Percentiles rank a stretch among this genome's conserved stretches.
Conservation (phyloP, 1,284 basidiomycete species). For the Leccinum pachyderme region DNA sequence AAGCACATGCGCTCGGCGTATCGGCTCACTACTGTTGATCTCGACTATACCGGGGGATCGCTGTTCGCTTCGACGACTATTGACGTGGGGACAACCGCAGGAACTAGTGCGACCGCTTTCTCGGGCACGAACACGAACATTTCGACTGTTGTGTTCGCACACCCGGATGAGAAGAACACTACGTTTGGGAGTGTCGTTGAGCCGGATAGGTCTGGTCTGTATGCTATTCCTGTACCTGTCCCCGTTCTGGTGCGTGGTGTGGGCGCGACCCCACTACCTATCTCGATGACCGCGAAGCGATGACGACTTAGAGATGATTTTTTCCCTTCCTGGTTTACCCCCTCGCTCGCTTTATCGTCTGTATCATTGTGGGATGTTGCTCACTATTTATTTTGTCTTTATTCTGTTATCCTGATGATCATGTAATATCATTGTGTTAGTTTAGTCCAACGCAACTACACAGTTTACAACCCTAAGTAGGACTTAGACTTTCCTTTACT, state of each 20-base stretch:
- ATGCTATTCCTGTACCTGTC: background rate
- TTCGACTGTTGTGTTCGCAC: conserved; percentile 13
- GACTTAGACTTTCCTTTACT: background rate
- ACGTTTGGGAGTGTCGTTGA: conserved; percentile 6
- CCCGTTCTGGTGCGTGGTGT: background rate
- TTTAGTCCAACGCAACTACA: background rate
- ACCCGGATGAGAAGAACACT: background rate
- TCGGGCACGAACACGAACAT: conserved; percentile 11
- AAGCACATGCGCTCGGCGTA: conserved; percentile 7
- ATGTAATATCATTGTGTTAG: background rate
- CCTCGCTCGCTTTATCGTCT: background rate
- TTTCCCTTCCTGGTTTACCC: background rate
- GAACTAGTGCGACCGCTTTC: background rate
- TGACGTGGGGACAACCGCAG: background rate
- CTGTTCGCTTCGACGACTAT: background rate
- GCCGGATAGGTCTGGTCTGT: background rate
- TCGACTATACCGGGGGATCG: conserved; percentile 14
- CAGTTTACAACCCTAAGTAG: no score
- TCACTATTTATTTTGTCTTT: background rate
- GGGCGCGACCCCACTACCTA: background rate
- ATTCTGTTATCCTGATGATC: background rate
- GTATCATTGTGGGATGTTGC: background rate
- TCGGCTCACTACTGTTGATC: conserved; percentile 28
- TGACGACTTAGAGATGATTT: background rate
- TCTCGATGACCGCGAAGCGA: background rate